phyloP scores from a whole-genome alignment of 2,329 filamentous ascomycete species.

The Fusarium sp. region DNA sequence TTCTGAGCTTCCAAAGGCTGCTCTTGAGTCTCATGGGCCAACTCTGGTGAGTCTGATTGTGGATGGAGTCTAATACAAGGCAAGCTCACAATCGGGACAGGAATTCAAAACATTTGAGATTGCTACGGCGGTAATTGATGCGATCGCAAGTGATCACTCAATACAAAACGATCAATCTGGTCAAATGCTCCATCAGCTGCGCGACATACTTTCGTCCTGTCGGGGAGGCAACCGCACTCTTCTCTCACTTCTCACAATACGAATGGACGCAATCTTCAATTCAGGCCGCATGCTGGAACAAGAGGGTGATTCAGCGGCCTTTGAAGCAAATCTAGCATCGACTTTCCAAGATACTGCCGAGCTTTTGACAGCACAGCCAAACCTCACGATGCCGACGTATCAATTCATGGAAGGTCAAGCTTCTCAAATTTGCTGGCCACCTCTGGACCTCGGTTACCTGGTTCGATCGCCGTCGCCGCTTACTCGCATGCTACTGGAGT shows the following conservation, averaged over 20 bases:
- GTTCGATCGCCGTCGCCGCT: conserved; percentile 40
- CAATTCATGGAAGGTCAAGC: conserved; percentile 43
- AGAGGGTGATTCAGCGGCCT: conserved; percentile 13
- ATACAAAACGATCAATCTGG: conserved; percentile 40
- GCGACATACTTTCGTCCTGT: conserved; percentile 52
- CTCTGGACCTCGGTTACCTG: conserved; percentile 39
- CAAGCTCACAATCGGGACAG: conserved; percentile 21
- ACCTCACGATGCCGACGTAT: conserved; percentile 37
- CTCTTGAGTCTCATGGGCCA: conserved; percentile 60
- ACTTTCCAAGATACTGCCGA: conserved; percentile 26
- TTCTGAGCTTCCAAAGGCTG: conserved; percentile 54
- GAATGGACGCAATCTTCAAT: conserved; percentile 40
- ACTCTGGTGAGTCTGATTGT: conserved; percentile 47
- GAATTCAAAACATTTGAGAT: conserved; percentile 59
- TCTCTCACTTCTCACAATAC: conserved; percentile 47
- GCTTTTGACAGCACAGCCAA: conserved; percentile 28
- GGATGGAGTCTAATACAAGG: fast-evolving
- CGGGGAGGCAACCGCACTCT: conserved; percentile 55
- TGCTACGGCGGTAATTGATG: conserved; percentile 55
- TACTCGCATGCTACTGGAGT: conserved; percentile 41
- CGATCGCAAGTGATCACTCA: conserved; percentile 44
- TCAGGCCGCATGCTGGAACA: conserved; percentile 20
- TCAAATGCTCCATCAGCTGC: conserved; percentile 51
- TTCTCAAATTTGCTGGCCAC: conserved; percentile 40
- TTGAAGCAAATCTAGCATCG: conserved; percentile 17